phyloP scores from a whole-genome alignment of 2,329 filamentous ascomycete species.

The Colletotrichum horii region DNA sequence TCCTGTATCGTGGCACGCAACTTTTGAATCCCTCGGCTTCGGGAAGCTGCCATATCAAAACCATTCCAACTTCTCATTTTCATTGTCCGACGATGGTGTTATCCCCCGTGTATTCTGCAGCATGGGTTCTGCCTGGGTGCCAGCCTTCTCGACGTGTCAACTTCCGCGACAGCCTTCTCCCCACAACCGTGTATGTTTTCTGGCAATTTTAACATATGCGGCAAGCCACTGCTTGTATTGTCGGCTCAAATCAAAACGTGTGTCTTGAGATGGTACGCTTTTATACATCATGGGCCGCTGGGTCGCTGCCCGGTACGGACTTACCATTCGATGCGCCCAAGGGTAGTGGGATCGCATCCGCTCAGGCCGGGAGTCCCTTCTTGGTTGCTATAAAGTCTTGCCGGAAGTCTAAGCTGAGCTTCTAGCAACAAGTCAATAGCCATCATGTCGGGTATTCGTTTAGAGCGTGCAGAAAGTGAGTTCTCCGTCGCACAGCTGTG shows the following conservation, averaged over 20 bases:
- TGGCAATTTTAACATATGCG: no score
- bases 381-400: fast-evolving
- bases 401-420: no score
- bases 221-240: no score
- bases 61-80: no score
- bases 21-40: no score
- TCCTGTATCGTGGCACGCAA: no score
- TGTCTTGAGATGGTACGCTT: not conserved
- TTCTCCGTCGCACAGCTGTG: no score
- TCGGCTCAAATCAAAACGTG: not conserved
- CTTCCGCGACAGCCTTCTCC: fast-evolving
- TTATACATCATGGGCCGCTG: not conserved
- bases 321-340: not conserved
- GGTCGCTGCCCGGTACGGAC: fast-evolving
- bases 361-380: not conserved
- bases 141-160: fast-evolving
- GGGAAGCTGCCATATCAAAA: no score
- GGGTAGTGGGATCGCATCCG: not conserved
- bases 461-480: no score
- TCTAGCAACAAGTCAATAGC: no score
- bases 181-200: no score
- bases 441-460: no score
- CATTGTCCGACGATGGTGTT: not conserved
- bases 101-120: fast-evolving
- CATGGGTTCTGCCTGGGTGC: fast-evolving